Evolutionary conservation across 306 rosid species (phyloP), one percentile per base, ranked within the genome.

Genomic region (Clitoria ternatea): DNA sequence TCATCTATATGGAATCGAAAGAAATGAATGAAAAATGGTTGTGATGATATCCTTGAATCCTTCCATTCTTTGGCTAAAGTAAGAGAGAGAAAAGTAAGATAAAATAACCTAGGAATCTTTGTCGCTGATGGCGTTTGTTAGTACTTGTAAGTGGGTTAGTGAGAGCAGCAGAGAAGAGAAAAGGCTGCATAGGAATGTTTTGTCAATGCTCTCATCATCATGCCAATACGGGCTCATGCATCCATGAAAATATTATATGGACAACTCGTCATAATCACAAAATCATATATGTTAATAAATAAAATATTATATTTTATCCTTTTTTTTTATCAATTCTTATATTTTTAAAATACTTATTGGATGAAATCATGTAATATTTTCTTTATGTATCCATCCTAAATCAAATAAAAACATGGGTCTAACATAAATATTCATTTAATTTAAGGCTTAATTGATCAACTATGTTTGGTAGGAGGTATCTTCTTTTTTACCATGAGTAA

Each of bases 371-470:
- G n/a, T n/a, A n/a, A n/a, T n/a, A n/a, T n/a, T n/a, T n/a, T n/a
- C n/a, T n/a, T n/a, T n/a, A n/a, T n/a, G n/a, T n/a, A n/a, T n/a
- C n/a, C n/a, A n/a, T n/a, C n/a, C n/a, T n/a, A n/a, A n/a, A n/a
- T n/a, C n/a, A n/a, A n/a, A n/a, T 26, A 72, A 61, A 72, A 50
- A 7, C 26, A 52, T 39, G 15, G 54, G 65, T 45, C 64, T 55
- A 62, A 36, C 26, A 1, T 62, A 23, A 37, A 30, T 50, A 36
- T 48, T 62, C 43, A 61, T 49, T 61, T 48, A 14, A 32, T 62
- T 24, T 61, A 1, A 61, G 2, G 4, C 39, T 62, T 6, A 24
- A 37, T 8, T 7, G 61, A 73, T 48, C 71, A 54, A 50, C 53
- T 23, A 37, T 6, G n/a, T n/a, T n/a, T n/a, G n/a, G n/a, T n/a